Evolutionary conservation across 2,329 filamentous ascomycete species (phyloP), one percentile per base, ranked within the genome.

Genomic region (Diaporthe sp.): DNA sequence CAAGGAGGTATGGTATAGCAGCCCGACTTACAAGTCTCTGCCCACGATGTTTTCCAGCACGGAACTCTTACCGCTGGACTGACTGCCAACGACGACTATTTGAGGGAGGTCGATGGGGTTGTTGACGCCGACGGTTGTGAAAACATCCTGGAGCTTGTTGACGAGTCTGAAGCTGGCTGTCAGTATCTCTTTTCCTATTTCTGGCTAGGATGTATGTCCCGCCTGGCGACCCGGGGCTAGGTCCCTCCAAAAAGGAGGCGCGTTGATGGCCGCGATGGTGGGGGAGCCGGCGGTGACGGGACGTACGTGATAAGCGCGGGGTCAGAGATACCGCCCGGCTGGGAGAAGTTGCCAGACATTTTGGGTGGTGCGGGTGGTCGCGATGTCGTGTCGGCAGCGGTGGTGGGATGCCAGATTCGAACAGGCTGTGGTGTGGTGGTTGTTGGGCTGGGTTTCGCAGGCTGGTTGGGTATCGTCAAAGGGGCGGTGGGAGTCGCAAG

Each of bases 71-170:
- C 97, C 97, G 85, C 96, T 98, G 28, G 97, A 99, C 88, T 99
- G 97, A 86, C 96, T 98, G 83, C 97, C 97, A 75, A 99, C 97
- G 80, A 99, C 97, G 80, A 94, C 96, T 84, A 99, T 99, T 88
- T 99, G 97, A 73, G 97, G 97, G 78, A 99, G 88, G 88, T 99
- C 97, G 89, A 99, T 99, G 78, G 97, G 97, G 87, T 99, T 99
- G 91, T 98, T 97, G 82, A 98, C 97, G 81, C 97, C 97, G 80
- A 99, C 97, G 57, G 97, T 98, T 78, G 96, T 94, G 84, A 99
- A 99, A 80, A 99, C 97, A 95, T 99, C 97, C 85, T 99, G 97
- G 65, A 99, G 93, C 89, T 98, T 98, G 90, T 99, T 99, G 84
- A 99, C 97, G 81, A 98, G 94, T 82, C 91, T 93, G 78, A 75